Percentiles rank a stretch among this genome's conserved stretches.
Conservation (phyloP, 495 filamentous ascomycete genomes). For the Clavariopsis aquatica region DNA sequence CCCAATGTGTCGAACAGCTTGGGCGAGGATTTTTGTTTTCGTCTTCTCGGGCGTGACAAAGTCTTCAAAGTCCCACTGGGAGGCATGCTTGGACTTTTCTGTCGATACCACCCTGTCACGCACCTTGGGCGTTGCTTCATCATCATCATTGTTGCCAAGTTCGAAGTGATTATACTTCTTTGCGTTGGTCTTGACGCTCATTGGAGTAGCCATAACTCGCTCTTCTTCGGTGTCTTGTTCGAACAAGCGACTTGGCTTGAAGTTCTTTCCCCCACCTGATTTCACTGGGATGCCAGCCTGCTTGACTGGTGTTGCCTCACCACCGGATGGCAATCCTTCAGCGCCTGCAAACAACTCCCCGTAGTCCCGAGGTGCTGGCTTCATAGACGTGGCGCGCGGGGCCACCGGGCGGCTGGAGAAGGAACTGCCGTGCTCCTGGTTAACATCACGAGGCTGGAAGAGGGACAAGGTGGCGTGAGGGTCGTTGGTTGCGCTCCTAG, state of each 20-base stretch:
- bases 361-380: slow-evolving; percentile 63
- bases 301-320: slow-evolving; percentile 48
- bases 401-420: slow-evolving; percentile 49
- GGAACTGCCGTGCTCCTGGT: slow-evolving; percentile 49
- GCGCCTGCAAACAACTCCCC: slow-evolving; percentile 63
- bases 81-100: slow-evolving; percentile 60
- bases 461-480: slow-evolving; percentile 78
- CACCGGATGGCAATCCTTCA: slow-evolving; percentile 38
- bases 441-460: slow-evolving; percentile 63
- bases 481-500: slow-evolving; percentile 55
- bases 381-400: slow-evolving; percentile 59
- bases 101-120: slow-evolving; percentile 47
- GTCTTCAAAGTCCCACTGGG: slow-evolving; percentile 84
- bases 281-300: slow-evolving; percentile 61
- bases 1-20: slow-evolving; percentile 69
- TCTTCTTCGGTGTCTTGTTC: slow-evolving; percentile 55
- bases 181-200: slow-evolving; percentile 62
- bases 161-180: slow-evolving; percentile 87
- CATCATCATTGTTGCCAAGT: slow-evolving; percentile 65
- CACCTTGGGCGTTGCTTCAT: slow-evolving; percentile 34
- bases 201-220: slow-evolving; percentile 44
- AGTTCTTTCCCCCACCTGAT: slow-evolving; percentile 69
- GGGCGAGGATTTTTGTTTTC: slow-evolving; percentile 51
- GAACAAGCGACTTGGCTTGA: slow-evolving; percentile 68
- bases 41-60: slow-evolving; percentile 77